Conservation (phyloP, 345 rosid genomes). For the Moringa oleifera region DNA sequence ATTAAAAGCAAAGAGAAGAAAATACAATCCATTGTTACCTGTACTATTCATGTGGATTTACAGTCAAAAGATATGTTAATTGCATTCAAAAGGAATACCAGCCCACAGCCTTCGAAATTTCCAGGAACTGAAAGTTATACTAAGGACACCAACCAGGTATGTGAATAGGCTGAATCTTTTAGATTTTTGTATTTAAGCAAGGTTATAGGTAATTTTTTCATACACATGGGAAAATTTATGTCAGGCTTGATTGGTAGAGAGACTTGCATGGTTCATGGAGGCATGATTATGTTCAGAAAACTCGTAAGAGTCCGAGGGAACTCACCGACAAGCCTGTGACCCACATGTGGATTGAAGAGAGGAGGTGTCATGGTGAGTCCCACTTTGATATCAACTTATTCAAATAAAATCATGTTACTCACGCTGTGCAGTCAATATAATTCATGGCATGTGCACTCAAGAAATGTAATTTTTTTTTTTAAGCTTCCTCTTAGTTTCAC, state of each 20-base stretch:
- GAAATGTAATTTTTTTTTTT: too few relatives aligned
- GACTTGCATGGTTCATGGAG: slow-evolving; percentile 8
- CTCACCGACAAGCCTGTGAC: slow-evolving; percentile 14
- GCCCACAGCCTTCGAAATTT: slow-evolving; percentile 22
- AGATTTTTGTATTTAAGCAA: too few relatives aligned
- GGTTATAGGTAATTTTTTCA: too few relatives aligned
- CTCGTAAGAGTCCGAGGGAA: not conserved
- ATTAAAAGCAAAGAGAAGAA: not conserved
- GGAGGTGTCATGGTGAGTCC: slow-evolving; percentile 16
- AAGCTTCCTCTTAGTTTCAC: too few relatives aligned
- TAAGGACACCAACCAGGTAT: slow-evolving; percentile 15
- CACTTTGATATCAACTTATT: slow-evolving; percentile 15
- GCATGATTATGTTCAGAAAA: slow-evolving; percentile 19
- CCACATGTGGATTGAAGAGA: slow-evolving; percentile 21
- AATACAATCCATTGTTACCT: not conserved
- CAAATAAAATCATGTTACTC: slow-evolving; percentile 7
- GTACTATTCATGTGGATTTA: slow-evolving; percentile 14
- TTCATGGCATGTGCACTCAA: too few relatives aligned
- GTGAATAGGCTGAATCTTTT: too few relatives aligned
- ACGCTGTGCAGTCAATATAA: not conserved
- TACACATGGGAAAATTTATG: not conserved
- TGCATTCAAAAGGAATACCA: slow-evolving; percentile 15
- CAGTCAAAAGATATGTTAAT: slow-evolving; percentile 20
- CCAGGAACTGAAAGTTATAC: not conserved
- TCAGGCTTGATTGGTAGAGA: slow-evolving; percentile 3